Evolutionary conservation across 305 asterid genomes (phyloP).

Genomic region (Fraxinus paxiana): DNA sequence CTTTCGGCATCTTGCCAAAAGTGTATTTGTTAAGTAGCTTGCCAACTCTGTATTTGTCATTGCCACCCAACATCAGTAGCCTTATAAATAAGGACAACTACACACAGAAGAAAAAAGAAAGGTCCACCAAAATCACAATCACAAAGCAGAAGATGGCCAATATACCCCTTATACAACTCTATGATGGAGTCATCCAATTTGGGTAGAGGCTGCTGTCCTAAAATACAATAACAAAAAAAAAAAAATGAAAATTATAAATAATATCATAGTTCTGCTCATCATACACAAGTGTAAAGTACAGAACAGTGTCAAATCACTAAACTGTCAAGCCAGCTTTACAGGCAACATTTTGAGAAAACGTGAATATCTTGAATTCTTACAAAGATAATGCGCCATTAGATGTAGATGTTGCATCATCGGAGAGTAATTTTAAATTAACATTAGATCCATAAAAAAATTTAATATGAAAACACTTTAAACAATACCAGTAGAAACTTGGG

Average conservation of each 20-base stretch:
- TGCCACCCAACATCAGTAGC: slow-evolving; percentile 10
- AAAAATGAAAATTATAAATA: not conserved
- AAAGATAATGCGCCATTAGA: not conserved
- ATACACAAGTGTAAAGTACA: not conserved
- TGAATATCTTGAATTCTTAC: not conserved
- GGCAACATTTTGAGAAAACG: not conserved
- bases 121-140: not conserved
- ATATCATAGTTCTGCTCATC: not conserved
- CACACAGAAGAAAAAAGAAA: not conserved
- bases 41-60: slow-evolving; percentile 62
- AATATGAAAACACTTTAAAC: not conserved
- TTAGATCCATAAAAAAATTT: not conserved
- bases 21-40: slow-evolving; percentile 76
- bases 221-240: not conserved
- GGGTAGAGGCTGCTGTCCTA: slow-evolving; percentile 61
- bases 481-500: slow-evolving; percentile 74
- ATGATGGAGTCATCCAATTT: slow-evolving; percentile 69
- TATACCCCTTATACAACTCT: slow-evolving; percentile 84
- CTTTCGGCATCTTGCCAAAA: slow-evolving; percentile 93
- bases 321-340: not conserved
- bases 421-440: not conserved
- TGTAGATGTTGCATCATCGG: not conserved
- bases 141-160: not conserved
- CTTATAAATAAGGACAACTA: not conserved
- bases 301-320: not conserved